phyloP scores from a whole-genome alignment of 2,329 filamentous ascomycete species.

The Fusarium secorum region DNA sequence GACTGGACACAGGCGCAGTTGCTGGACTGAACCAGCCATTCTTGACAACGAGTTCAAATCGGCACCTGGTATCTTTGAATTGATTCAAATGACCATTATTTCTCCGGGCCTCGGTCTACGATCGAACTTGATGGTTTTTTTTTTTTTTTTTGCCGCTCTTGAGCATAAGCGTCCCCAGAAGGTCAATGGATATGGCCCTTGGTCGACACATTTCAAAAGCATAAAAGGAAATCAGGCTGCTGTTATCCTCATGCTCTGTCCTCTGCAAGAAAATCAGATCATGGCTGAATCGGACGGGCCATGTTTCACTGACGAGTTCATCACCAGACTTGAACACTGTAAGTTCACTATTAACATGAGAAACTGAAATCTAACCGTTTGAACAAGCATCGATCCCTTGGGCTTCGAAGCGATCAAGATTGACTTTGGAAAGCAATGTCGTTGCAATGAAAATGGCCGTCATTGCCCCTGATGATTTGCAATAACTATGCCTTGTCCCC shows the following conservation, averaged over 20 bases:
- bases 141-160: too few species aligned
- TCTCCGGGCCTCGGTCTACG: too few species aligned
- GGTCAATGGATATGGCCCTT: too few species aligned
- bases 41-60: background rate
- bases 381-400: background rate
- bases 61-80: background rate
- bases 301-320: background rate
- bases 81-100: background rate
- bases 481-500: slow-evolving; percentile 42
- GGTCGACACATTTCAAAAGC: too few species aligned
- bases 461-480: slow-evolving; percentile 45
- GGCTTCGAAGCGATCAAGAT: background rate
- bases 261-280: too few species aligned
- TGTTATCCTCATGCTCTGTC: too few species aligned
- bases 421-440: background rate
- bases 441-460: background rate
- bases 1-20: background rate
- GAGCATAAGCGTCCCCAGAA: too few species aligned
- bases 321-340: background rate
- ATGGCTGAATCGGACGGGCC: too few species aligned
- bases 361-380: background rate
- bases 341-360: background rate
- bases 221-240: too few species aligned
- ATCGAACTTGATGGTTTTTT: too few species aligned
- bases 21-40: background rate